These are phyloP conservation scores for Chlamydomonas eustigma DNA, from an alignment of 139 green algal species.

Conservation along the genomic window DNA sequence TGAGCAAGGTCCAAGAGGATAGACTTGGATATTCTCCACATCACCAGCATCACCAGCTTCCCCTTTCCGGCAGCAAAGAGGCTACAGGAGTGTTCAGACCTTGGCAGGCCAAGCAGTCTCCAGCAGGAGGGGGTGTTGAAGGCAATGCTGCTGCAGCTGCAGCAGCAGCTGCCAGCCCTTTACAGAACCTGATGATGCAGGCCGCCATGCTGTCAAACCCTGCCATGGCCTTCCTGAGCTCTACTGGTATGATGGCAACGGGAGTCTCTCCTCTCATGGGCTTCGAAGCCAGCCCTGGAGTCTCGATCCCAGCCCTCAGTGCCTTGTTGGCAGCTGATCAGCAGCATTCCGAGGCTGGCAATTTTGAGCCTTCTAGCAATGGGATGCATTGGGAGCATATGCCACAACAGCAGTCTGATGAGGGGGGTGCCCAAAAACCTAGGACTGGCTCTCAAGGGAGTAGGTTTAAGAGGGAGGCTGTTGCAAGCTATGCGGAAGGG, in stretches of 20 bases:
- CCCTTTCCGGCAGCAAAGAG: not conserved
- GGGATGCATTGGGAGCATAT: no score
- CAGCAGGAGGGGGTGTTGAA: not conserved
- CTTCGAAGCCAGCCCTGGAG: no score
- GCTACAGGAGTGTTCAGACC: not conserved
- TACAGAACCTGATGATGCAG: constrained; percentile 8
- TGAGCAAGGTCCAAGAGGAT: not conserved
- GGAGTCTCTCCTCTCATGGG: no score
- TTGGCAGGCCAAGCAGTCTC: not conserved
- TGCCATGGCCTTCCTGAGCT: not conserved
- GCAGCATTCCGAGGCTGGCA: no score
- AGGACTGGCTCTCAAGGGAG: no score
- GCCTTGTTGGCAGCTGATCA: no score
- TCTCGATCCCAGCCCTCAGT: no score
- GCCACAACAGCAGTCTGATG: no score
- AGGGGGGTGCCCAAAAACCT: no score
- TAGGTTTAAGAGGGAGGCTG: no score
- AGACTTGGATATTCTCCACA: not conserved
- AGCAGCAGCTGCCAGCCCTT: not conserved
- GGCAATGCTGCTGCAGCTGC: not conserved
- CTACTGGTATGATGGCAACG: not conserved
- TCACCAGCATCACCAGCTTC: not conserved
- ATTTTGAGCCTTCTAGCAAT: no score
- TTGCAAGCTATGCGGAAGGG: no score
- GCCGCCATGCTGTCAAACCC: constrained; percentile 5